These are phyloP conservation scores for Aureobasidium musti DNA, from an alignment of 2,329 filamentous ascomycete genomes.

Conservation along the genomic window DNA sequence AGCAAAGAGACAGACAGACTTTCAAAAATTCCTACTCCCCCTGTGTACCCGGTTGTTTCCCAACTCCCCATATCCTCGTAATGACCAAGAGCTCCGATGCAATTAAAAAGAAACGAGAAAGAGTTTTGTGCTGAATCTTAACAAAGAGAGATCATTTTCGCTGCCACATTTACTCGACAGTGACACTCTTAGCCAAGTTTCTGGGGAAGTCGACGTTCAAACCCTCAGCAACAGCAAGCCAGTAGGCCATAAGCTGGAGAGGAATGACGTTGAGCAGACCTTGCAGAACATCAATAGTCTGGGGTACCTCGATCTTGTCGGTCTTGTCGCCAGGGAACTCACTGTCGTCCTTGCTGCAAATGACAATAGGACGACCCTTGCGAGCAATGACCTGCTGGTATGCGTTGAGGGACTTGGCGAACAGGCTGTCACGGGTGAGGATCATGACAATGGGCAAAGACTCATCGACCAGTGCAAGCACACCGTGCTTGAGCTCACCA, in stretches of 20 bases:
- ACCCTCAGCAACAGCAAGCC: slow-evolving; percentile 93
- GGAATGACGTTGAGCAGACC: slow-evolving; percentile 97
- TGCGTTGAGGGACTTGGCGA: slow-evolving; percentile 98
- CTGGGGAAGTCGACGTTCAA: slow-evolving; percentile 98
- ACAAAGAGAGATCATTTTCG: not conserved
- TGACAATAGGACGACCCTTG: slow-evolving; percentile 94
- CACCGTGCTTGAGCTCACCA: slow-evolving; percentile 98
- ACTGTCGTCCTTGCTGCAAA: slow-evolving; percentile 87
- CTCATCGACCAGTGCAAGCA: slow-evolving; percentile 95
- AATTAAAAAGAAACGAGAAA: slow-evolving; percentile 12
- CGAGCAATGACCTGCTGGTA: slow-evolving; percentile 99
- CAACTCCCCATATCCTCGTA: slow-evolving; percentile 17
- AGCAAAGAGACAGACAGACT: slow-evolving; percentile 10
- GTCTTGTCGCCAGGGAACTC: slow-evolving; percentile 88
- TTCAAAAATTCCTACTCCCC: not conserved
- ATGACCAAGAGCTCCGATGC: slow-evolving; percentile 24
- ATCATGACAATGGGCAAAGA: slow-evolving; percentile 99
- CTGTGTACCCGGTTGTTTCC: slow-evolving; percentile 8
- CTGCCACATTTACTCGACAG: slow-evolving; percentile 72
- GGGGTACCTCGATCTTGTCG: slow-evolving; percentile 95
- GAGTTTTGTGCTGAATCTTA: slow-evolving; percentile 1
- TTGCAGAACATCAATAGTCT: slow-evolving; percentile 93
- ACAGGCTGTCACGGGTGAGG: slow-evolving; percentile 90
- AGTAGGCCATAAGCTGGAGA: slow-evolving; percentile 97
- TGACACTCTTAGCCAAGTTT: slow-evolving; percentile 98